These are phyloP conservation scores for Starmerella apicola DNA, from an alignment of 805 yeast genomes.

Conservation along the genomic window DNA sequence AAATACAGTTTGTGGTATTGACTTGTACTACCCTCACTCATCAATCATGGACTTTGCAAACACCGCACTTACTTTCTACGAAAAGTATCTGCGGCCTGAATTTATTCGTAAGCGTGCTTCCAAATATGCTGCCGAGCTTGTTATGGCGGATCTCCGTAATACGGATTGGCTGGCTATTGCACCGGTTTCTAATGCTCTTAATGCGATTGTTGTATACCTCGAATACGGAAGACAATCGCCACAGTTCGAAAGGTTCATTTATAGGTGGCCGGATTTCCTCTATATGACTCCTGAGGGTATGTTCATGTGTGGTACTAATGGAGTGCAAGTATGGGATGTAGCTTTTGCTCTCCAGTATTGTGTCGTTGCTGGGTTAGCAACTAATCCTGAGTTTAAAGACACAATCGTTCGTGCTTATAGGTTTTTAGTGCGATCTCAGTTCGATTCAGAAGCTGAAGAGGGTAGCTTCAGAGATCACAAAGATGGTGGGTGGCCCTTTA, in stretches of 20 bases:
- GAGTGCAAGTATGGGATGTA: conserved; percentile 94
- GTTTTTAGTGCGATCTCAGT: conserved; percentile 73
- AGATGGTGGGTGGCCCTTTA: conserved; percentile 90
- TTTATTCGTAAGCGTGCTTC: conserved; percentile 51
- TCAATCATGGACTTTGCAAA: conserved; percentile 51
- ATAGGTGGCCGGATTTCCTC: conserved; percentile 59
- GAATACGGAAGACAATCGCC: conserved; percentile 62
- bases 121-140: conserved; percentile 43
- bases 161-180: conserved; percentile 81
- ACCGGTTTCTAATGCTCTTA: conserved; percentile 83
- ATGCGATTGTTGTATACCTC: conserved; percentile 53
- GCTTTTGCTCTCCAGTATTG: conserved; percentile 82
- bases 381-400: conserved; percentile 49
- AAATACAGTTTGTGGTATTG: conserved; percentile 81
- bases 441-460: conserved; percentile 60
- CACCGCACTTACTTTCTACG: conserved; percentile 48
- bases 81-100: conserved; percentile 57
- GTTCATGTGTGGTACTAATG: conserved; percentile 93
- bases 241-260: conserved; percentile 42
- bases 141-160: conserved; percentile 62
- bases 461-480: conserved; percentile 77
- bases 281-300: conserved; percentile 85
- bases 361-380: conserved; percentile 67
- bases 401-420: conserved; percentile 53
- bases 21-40: conserved; percentile 88